Percentiles rank a stretch among this genome's conserved stretches.
Conservation (phyloP, 352 stramenopile species). For the Globisporangium middletonii region DNA sequence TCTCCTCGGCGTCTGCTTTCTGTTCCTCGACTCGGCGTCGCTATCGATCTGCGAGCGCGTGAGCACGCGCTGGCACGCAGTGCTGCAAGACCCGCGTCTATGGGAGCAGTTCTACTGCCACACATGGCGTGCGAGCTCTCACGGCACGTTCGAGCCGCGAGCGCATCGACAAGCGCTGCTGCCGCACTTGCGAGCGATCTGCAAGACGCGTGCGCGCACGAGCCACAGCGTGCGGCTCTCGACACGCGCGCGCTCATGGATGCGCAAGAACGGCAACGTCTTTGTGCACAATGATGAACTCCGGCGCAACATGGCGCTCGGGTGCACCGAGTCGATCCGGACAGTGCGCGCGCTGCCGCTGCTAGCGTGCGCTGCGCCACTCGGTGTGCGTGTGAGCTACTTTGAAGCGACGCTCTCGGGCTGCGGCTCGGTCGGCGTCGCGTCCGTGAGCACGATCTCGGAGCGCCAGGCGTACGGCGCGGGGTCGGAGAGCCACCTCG, state of each 20-base stretch:
- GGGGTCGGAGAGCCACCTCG: slow-evolving; percentile 27
- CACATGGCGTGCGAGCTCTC: slow-evolving; percentile 12
- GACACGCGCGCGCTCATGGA: slow-evolving; percentile 23
- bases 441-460: slow-evolving; percentile 6
- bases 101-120: slow-evolving; percentile 23
- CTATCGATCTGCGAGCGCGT: slow-evolving; percentile 21
- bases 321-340: slow-evolving; percentile 28
- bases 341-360: slow-evolving; percentile 12
- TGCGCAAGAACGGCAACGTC: slow-evolving; percentile 15
- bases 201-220: slow-evolving; percentile 6
- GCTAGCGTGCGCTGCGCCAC: slow-evolving; percentile 3
- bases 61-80: slow-evolving; percentile 12
- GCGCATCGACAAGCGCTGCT: background rate
- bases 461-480: slow-evolving; percentile 22
- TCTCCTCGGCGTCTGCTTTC: slow-evolving; percentile 17
- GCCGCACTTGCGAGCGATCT: slow-evolving; percentile 17
- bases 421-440: slow-evolving; percentile 27
- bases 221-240: slow-evolving; percentile 14
- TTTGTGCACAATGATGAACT: slow-evolving; percentile 30
- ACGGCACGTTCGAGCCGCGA: background rate
- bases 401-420: slow-evolving; percentile 24
- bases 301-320: slow-evolving; percentile 12
- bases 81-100: slow-evolving; percentile 9
- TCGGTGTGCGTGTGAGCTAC: slow-evolving; percentile 18
- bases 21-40: slow-evolving; percentile 23